Evolutionary conservation across 208 protist species (phyloP), one percentile per base, ranked within the genome.

Genomic region (Tritrichomonas foetus): DNA sequence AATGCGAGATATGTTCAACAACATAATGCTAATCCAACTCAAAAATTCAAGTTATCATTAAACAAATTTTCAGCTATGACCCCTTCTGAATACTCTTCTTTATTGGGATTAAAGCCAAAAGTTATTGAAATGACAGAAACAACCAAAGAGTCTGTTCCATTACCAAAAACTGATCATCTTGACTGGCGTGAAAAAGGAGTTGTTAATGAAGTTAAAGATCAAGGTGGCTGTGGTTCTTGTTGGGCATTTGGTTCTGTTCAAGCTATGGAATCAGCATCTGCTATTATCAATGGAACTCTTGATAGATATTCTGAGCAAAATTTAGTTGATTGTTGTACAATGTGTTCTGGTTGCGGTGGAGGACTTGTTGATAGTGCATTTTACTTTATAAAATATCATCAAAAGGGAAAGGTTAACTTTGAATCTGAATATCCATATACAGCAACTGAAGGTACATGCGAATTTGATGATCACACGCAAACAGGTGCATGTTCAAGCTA

Each of bases 201-300:
- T 47, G 96, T 97, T 14, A 96, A 94, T 25, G 93, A 72, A 49
- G 93, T 95, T 2, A 96, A 96, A 75, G 93, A 97, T 93, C 96
- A 97, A 94, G 95, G 95, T 61, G 92, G 95, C 27, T 97, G 96
- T 93, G 96, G 96, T 44, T 96, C 94, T 27, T 96, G 96, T 84
- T 96, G 95, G 96, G 94, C 95, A 36, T 95, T 95, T 55, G 92
- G 95, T 93, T 93, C 94, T n/a, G 95, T 94, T 30, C 94, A 94
- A 93, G 92, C 93, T 14, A 30, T 94, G 0, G 96, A 96, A 80
- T 66, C 78, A 66, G 53, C 74, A 22, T 50, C 66, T 36, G 95
- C 94, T 33, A 44, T 95, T 11, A 93, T 66, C 3, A 94, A 93
- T 11, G 93, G 93, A 30, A 61, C 80, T 44, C 80, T 95, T 16